Percentiles rank a stretch among this genome's conserved stretches.
phyloP scores from a whole-genome alignment of 495 filamentous ascomycete genomes.

The Neurospora sp. region DNA sequence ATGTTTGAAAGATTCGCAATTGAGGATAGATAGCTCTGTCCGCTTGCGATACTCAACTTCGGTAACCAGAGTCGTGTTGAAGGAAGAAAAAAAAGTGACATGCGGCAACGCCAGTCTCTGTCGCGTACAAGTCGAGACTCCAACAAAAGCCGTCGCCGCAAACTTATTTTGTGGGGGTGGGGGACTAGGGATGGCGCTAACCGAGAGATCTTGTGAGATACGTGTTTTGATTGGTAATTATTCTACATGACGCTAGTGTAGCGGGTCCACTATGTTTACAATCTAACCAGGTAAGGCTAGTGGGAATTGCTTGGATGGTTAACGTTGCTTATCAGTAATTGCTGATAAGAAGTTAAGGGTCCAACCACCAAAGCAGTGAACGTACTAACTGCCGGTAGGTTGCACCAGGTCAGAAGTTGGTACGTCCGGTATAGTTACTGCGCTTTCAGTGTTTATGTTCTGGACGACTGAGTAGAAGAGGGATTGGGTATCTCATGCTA shows the following conservation, averaged over 20 bases:
- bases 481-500: background rate
- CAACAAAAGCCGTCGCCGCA: constrained; percentile 5
- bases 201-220: background rate
- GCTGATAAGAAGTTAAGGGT: background rate
- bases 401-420: background rate
- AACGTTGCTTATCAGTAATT: background rate
- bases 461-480: background rate
- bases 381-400: background rate
- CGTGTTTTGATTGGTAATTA: background rate
- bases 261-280: background rate
- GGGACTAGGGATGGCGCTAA: background rate
- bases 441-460: background rate
- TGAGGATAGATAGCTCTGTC: background rate
- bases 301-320: background rate
- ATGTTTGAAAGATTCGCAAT: constrained; percentile 2
- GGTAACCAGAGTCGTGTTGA: constrained; percentile 10
- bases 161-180: constrained; percentile 13
- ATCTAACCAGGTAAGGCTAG: background rate
- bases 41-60: constrained; percentile 1
- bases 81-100: constrained; percentile 3
- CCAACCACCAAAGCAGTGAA: background rate
- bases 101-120: constrained; percentile 3
- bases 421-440: background rate
- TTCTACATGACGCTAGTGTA: background rate
- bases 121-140: constrained; percentile 7